Base-by-base conservation (phyloP, 2,329 filamentous ascomycete genomes). In the Cylindrodendrum hubeiense region DNA sequence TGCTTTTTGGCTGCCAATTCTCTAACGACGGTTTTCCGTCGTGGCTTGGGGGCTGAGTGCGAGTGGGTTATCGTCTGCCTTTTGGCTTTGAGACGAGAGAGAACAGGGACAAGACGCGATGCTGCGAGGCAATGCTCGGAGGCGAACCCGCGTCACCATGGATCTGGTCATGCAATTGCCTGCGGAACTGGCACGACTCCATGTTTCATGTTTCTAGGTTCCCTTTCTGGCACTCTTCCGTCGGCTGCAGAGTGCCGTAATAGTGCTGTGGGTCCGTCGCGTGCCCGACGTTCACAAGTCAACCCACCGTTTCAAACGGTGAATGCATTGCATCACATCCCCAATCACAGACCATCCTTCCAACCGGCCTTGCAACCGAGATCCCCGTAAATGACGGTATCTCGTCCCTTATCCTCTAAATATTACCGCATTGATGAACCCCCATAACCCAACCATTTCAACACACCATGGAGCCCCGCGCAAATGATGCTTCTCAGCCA, bases 31-130 rank as follows among this genome's bases (percentile, higher is more conserved):
- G 24, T 50, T 60, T 33, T 57, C 50, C 46, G 17, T 50, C 26
- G 60, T 71, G 64, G 67, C 66, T 71, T 67, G 63, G 55, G 46
- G 46, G 24, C 17, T 26, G 10, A n/a, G 47, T 13, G 28, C 19
- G 26, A 22, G 37, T 17, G 46, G 46, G 12, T 49, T n/a, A 24
- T 19, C 2, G 3, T 30, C 9, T 49, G 24, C 24, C 15, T 39
- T 17, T 49, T 4, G 46, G 22, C 9, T 30, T 1, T 17, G 15
- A 39, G 24, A 47, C 24, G 24, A 17, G 43, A 15, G 19, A 49
- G 22, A 21, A 33, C 21, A 15, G 28, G 34, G 37, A 46, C 15
- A 41, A 22, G 28, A 50, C 33, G 6, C 39, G 15, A 34, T 47
- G 22, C 22, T 26, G 15, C 44, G 13, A n/a, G n/a, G n/a, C 17